Percentiles rank a stretch among this genome's conserved stretches.
These are phyloP conservation scores for Pleurotus salmoneostramineus DNA, from an alignment of 768 basidiomycete genomes.

Conservation along the genomic window DNA sequence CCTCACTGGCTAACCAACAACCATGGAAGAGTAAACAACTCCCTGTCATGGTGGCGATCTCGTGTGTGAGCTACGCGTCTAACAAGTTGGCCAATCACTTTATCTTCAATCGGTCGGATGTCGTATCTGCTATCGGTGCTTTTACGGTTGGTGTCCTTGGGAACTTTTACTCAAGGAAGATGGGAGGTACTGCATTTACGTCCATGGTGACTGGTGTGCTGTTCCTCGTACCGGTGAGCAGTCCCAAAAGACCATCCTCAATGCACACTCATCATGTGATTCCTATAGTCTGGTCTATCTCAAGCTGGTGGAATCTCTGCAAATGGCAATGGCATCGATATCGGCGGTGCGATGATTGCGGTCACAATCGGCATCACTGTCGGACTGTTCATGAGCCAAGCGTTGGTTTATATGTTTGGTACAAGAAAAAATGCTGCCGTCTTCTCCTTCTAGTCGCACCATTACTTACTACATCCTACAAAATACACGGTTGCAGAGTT, in stretches of 20 bases:
- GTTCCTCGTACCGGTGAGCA: constrained; percentile 79
- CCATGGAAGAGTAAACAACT: constrained; percentile 69
- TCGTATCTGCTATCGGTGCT: constrained; percentile 83
- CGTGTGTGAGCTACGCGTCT: constrained; percentile 72
- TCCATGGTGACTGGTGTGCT: constrained; percentile 88
- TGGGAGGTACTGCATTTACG: constrained; percentile 85
- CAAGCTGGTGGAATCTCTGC: constrained; percentile 84
- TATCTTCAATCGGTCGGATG: constrained; percentile 80
- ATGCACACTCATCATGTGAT: constrained; percentile 6
- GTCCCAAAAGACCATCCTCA: constrained; percentile 2
- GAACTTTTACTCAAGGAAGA: constrained; percentile 76
- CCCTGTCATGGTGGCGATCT: constrained; percentile 81
- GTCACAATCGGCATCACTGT: constrained; percentile 90
- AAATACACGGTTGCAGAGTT: too few species aligned
- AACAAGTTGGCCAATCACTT: constrained; percentile 83
- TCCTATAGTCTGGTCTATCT: constrained; percentile 70
- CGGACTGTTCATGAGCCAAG: constrained; percentile 84
- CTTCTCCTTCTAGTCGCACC: constrained; percentile 64
- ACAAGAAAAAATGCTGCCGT: constrained; percentile 79
- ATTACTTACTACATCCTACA: too few species aligned
- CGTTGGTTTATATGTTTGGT: constrained; percentile 84
- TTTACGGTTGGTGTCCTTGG: constrained; percentile 78
- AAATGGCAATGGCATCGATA: constrained; percentile 78
- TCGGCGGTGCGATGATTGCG: constrained; percentile 85
- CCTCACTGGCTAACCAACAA: constrained; percentile 76